Percentiles rank a stretch among this genome's conserved stretches.
phyloP scores from a whole-genome alignment of 2,329 filamentous ascomycete genomes.

The Apiospora marii region DNA sequence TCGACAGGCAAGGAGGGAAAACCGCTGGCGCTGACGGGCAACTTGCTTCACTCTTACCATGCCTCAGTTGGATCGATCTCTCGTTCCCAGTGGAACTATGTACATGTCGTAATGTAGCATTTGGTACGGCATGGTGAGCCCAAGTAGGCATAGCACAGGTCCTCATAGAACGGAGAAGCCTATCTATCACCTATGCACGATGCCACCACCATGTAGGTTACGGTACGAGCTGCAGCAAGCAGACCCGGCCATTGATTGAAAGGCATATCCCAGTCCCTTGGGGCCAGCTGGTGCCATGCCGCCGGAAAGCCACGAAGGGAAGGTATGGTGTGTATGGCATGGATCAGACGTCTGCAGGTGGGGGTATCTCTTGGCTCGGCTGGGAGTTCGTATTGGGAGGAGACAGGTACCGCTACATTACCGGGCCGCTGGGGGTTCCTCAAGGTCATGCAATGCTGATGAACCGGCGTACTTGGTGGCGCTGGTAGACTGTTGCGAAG shows the following conservation, averaged over 20 bases:
- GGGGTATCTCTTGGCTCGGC: conserved; percentile 12
- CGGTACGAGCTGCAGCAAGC: conserved; percentile 5
- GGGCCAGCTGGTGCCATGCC: conserved; percentile 10
- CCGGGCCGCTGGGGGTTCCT: not conserved
- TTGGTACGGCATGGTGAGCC: conserved; percentile 6
- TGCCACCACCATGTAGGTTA: not conserved
- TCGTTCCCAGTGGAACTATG: not conserved
- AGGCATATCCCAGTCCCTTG: conserved; percentile 4
- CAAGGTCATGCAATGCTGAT: conserved; percentile 15
- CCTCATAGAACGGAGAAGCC: conserved; percentile 8
- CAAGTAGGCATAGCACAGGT: conserved; percentile 4
- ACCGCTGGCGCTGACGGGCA: not conserved
- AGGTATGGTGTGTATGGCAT: conserved; percentile 8
- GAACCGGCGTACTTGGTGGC: not conserved
- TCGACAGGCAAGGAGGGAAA: not conserved
- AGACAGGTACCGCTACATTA: not conserved
- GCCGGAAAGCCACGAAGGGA: conserved; percentile 18
- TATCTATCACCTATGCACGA: not conserved
- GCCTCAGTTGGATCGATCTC: not conserved
- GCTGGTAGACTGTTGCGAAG: not conserved
- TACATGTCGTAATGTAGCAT: conserved; percentile 8
- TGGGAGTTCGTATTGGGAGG: conserved; percentile 14
- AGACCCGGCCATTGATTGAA: not conserved
- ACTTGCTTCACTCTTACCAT: not conserved
- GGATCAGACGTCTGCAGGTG: conserved; percentile 12